A percentile compares a stretch with the other conserved stretches of the same genome.
Evolutionary conservation across 2,329 filamentous ascomycete genomes (phyloP).

Genomic region (Calonectria crousiana): DNA sequence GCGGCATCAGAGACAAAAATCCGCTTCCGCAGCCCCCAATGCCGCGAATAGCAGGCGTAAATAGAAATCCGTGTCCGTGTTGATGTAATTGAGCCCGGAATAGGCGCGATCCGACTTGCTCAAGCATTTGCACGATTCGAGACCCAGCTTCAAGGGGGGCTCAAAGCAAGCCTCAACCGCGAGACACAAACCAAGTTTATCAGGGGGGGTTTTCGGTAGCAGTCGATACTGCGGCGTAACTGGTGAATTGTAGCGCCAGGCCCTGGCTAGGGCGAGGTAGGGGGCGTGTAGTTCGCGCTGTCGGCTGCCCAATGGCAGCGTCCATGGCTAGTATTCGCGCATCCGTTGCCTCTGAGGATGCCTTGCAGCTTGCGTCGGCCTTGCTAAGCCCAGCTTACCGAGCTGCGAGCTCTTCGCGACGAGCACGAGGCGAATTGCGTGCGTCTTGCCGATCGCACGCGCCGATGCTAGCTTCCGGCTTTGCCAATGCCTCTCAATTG

Average conservation of each 20-base stretch:
- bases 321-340: slow-evolving; percentile 19
- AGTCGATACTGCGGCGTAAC: slow-evolving; percentile 22
- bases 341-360: slow-evolving; percentile 23
- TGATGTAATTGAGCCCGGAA: slow-evolving; percentile 21
- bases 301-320: slow-evolving; percentile 21
- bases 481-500: slow-evolving; percentile 11
- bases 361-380: slow-evolving; percentile 30
- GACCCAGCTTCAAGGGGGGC: slow-evolving; percentile 16
- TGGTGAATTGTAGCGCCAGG: slow-evolving; percentile 27
- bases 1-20: slow-evolving; percentile 40
- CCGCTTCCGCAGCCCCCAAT: slow-evolving; percentile 33
- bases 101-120: slow-evolving; percentile 19
- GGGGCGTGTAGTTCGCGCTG: slow-evolving; percentile 41
- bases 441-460: slow-evolving; percentile 27
- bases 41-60: slow-evolving; percentile 32
- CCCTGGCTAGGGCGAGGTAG: slow-evolving; percentile 20
- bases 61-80: slow-evolving; percentile 28
- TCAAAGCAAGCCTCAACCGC: slow-evolving; percentile 14
- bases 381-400: slow-evolving; percentile 24
- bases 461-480: slow-evolving; percentile 8
- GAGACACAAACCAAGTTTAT: slow-evolving; percentile 23
- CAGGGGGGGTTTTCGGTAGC: neutral
- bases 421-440: slow-evolving; percentile 25
- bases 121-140: slow-evolving; percentile 22
- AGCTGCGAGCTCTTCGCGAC: slow-evolving; percentile 26